A percentile compares a stretch with the other conserved stretches of the same genome.
These are phyloP conservation scores for Barnettozyma vustinii DNA, from an alignment of 805 yeast genomes.

Conservation along the genomic window DNA sequence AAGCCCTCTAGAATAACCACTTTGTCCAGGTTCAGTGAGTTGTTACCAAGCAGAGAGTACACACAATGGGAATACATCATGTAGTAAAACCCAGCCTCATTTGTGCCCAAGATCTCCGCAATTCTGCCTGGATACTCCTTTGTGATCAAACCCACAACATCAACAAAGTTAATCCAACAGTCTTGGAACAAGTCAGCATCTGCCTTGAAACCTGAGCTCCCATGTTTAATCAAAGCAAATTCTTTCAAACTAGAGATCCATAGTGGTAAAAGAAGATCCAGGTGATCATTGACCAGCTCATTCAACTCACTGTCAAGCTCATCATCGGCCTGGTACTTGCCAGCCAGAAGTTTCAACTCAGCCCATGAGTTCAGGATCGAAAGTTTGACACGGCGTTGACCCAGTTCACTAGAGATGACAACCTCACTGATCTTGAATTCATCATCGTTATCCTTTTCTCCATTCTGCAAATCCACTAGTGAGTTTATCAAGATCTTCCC, in stretches of 20 bases:
- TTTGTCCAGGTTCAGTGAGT: conserved; percentile 24
- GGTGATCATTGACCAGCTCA: conserved; percentile 48
- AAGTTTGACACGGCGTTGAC: conserved; percentile 45
- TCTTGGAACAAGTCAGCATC: conserved; percentile 43
- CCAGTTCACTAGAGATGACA: conserved; percentile 37
- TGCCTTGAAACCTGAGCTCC: conserved; percentile 18
- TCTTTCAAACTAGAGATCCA: conserved; percentile 80
- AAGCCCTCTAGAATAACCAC: conserved; percentile 44
- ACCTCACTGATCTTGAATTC: conserved; percentile 52
- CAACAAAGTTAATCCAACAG: conserved; percentile 74
- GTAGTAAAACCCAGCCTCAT: conserved; percentile 62
- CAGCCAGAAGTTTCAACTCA: conserved; percentile 37
- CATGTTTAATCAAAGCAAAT: conserved; percentile 52
- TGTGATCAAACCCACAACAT: conserved; percentile 64
- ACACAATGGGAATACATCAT: conserved; percentile 80
- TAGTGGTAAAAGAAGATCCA: conserved; percentile 57
- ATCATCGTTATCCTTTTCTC: conserved; percentile 16
- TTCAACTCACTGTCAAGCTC: conserved; percentile 36
- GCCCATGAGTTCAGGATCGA: conserved; percentile 75
- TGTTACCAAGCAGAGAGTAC: conserved; percentile 54
- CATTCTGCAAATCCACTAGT: conserved; percentile 46
- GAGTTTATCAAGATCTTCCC: conserved; percentile 60
- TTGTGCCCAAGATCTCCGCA: conserved; percentile 46
- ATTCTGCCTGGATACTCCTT: conserved; percentile 44
- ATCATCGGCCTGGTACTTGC: conserved; percentile 21